Percentiles rank a stretch among this genome's conserved stretches.
These are phyloP conservation scores for Anisodus acutangulus DNA, from an alignment of 257 asterid species.

Conservation along the genomic window DNA sequence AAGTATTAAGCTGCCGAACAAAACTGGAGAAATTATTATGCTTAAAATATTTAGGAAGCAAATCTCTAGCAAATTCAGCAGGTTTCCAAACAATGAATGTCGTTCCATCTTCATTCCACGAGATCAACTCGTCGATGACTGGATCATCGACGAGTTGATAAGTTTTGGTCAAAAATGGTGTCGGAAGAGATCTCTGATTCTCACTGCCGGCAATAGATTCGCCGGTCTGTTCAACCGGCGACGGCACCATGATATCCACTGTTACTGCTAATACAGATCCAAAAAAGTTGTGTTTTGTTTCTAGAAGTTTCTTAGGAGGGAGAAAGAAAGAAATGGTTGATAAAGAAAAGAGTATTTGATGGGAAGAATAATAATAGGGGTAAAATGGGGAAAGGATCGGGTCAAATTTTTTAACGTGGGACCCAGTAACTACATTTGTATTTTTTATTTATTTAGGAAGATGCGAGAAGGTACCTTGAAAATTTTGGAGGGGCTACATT, in stretches of 20 bases:
- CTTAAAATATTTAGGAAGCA: slow-evolving; percentile 80
- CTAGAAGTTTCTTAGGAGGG: slow-evolving; percentile 42
- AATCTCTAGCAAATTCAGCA: slow-evolving; percentile 85
- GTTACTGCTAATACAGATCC: slow-evolving; percentile 26
- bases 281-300: slow-evolving; percentile 23
- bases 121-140: slow-evolving; percentile 63
- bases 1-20: slow-evolving; percentile 87
- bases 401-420: not conserved
- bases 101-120: slow-evolving; percentile 91
- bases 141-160: slow-evolving; percentile 83
- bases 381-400: not conserved
- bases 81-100: slow-evolving; percentile 86
- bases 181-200: slow-evolving; percentile 66
- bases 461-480: slow-evolving; percentile 35
- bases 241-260: slow-evolving; percentile 32
- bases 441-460: slow-evolving; percentile 26
- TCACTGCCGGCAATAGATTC: slow-evolving; percentile 52
- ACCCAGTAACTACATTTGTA: not conserved
- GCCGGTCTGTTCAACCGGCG: slow-evolving; percentile 46
- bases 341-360: not conserved
- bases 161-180: slow-evolving; percentile 86
- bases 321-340: not conserved
- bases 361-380: not conserved
- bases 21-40: slow-evolving; percentile 95
- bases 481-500: not conserved